phyloP scores from a whole-genome alignment of 208 protist genomes.

The Angomonas desouzai region DNA sequence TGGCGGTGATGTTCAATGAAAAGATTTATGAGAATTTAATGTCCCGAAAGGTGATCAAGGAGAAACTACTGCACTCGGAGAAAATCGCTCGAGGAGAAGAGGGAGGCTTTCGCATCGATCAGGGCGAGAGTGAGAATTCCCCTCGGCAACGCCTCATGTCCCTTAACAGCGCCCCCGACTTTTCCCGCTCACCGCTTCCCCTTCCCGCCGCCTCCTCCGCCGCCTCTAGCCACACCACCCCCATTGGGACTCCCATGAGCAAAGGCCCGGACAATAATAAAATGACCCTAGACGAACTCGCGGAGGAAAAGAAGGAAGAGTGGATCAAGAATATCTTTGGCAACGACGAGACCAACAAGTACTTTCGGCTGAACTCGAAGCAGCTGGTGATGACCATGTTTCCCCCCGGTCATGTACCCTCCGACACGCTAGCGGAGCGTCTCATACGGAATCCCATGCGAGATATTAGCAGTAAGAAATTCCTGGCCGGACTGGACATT shows the following conservation, averaged over 20 bases:
- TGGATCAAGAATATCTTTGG: slow-evolving; percentile 76
- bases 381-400: slow-evolving; percentile 15
- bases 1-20: slow-evolving; percentile 67
- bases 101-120: background rate
- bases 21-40: slow-evolving; percentile 75
- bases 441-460: slow-evolving; percentile 67
- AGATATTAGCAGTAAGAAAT: slow-evolving; percentile 70
- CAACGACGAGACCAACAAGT: background rate
- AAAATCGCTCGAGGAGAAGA: background rate
- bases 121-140: background rate
- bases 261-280: background rate
- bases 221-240: background rate
- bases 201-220: background rate
- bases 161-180: slow-evolving; percentile 2
- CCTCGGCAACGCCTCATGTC: slow-evolving; percentile 9
- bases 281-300: background rate
- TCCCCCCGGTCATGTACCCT: slow-evolving; percentile 17
- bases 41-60: slow-evolving; percentile 27
- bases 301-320: slow-evolving; percentile 10
- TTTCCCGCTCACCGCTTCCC: background rate
- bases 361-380: slow-evolving; percentile 18
- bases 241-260: background rate
- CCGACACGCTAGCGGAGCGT: slow-evolving; percentile 48
- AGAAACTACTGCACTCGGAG: background rate
- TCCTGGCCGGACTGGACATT: slow-evolving; percentile 68